phyloP scores from a whole-genome alignment of 108 stramenopile species.

The Asterionellopsis glacialis region DNA sequence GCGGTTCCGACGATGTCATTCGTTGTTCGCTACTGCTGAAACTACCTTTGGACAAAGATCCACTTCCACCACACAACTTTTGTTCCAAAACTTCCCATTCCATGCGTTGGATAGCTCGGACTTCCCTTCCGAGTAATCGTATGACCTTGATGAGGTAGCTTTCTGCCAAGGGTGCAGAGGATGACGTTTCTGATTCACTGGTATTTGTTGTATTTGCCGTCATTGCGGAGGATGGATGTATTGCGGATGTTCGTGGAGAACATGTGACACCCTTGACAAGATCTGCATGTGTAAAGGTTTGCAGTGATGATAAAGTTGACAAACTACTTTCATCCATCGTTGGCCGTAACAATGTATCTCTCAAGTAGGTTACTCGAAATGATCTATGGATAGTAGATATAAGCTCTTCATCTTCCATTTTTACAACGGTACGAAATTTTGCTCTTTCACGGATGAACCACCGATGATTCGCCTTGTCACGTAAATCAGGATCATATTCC shows the following conservation, averaged over 20 bases:
- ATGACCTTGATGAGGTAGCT: conserved; percentile 68
- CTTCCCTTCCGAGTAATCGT: conserved; percentile 55
- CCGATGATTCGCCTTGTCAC: conserved; percentile 77
- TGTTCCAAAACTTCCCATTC: conserved; percentile 49
- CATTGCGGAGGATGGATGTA: too few relatives aligned
- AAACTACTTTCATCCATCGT: conserved; percentile 87
- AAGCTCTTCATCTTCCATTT: conserved; percentile 73
- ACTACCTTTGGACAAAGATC: not conserved
- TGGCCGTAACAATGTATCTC: conserved; percentile 75
- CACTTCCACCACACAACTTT: not conserved
- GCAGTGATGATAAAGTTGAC: conserved; percentile 70
- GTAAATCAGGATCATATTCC: conserved; percentile 82
- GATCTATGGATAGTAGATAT: conserved; percentile 67
- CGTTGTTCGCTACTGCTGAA: too few relatives aligned
- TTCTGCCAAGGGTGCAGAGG: conserved; percentile 24
- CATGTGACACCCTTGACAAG: conserved; percentile 75
- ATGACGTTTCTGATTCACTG: conserved; percentile 8
- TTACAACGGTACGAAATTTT: conserved; percentile 75
- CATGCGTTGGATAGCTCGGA: conserved; percentile 40
- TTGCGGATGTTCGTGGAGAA: conserved; percentile 16
- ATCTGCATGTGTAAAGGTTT: conserved; percentile 76
- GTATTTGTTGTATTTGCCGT: conserved; percentile 14
- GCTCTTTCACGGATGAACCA: conserved; percentile 65
- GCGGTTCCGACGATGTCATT: not conserved
- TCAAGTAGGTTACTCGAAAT: conserved; percentile 79